These are phyloP conservation scores for Friedmanniomyces endolithicus DNA, from an alignment of 495 filamentous ascomycete genomes.

Conservation along the genomic window DNA sequence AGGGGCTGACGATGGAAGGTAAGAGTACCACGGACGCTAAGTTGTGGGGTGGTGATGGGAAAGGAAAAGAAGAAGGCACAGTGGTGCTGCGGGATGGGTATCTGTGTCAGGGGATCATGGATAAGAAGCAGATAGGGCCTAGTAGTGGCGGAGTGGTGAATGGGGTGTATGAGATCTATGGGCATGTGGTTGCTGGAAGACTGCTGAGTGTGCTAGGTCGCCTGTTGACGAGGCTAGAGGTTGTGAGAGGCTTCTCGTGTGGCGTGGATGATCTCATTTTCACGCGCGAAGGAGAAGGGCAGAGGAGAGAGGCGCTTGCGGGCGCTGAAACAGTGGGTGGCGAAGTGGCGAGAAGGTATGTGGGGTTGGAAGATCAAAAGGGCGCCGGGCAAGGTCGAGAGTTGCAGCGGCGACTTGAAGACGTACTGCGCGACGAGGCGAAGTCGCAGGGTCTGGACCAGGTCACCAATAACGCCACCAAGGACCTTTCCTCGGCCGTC, in stretches of 20 bases:
- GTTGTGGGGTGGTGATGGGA: conserved; percentile 47
- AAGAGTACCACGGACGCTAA: conserved; percentile 65
- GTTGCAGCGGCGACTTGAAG: conserved; percentile 65
- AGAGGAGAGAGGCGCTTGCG: conserved; percentile 55
- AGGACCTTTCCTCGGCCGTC: conserved; percentile 62
- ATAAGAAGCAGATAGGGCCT: conserved; percentile 91
- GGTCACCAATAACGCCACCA: conserved; percentile 62
- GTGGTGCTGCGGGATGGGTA: conserved; percentile 82
- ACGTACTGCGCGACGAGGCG: conserved; percentile 76
- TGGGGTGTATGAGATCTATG: conserved; percentile 85
- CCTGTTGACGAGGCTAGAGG: conserved; percentile 75
- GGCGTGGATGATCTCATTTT: conserved; percentile 92
- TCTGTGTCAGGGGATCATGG: conserved; percentile 78
- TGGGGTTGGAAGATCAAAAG: conserved; percentile 60
- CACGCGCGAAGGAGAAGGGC: conserved; percentile 65
- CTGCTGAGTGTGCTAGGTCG: conserved; percentile 80
- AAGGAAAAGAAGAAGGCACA: conserved; percentile 40
- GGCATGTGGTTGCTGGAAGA: conserved; percentile 70
- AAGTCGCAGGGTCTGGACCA: conserved; percentile 82
- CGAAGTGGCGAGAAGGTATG: conserved; percentile 77
- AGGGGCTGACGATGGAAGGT: conserved; percentile 66
- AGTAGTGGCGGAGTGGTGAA: conserved; percentile 79
- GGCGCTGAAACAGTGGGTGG: conserved; percentile 62
- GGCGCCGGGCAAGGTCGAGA: conserved; percentile 50
- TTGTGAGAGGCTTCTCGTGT: conserved; percentile 91